These are phyloP conservation scores for Neurospora sp. DNA, from an alignment of 495 filamentous ascomycete genomes.

Conservation along the genomic window DNA sequence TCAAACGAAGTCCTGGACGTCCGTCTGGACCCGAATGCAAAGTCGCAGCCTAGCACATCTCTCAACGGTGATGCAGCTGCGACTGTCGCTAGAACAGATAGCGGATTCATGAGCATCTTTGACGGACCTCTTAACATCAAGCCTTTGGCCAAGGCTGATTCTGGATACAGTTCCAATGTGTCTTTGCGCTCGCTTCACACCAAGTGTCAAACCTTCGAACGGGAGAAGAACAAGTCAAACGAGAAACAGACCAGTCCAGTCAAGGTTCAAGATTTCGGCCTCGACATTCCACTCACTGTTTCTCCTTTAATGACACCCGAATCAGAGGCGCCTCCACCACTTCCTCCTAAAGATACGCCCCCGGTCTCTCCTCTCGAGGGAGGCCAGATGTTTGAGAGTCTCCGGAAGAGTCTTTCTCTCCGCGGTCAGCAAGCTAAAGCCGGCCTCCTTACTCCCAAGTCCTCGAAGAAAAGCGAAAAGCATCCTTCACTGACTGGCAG, in stretches of 20 bases:
- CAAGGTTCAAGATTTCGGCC: neutral
- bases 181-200: constrained; percentile 37
- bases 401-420: constrained; percentile 1
- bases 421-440: neutral
- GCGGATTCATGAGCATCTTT: constrained; percentile 31
- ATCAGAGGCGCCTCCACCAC: constrained; percentile 18
- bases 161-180: constrained; percentile 46
- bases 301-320: constrained; percentile 2
- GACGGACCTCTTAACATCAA: constrained; percentile 25
- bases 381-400: neutral
- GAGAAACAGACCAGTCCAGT: constrained; percentile 6
- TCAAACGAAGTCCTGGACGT: constrained; percentile 30
- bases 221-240: neutral
- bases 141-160: constrained; percentile 41
- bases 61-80: constrained; percentile 4
- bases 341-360: constrained; percentile 21
- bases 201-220: constrained; percentile 6
- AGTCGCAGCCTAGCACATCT: constrained; percentile 15
- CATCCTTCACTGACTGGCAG: neutral
- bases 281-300: neutral
- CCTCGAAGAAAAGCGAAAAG: neutral
- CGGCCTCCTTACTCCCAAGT: neutral
- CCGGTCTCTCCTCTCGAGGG: neutral
- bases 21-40: constrained; percentile 30
- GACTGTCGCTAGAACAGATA: constrained; percentile 30